Conservation (phyloP, 2,329 filamentous ascomycete genomes). For the Pestalotiopsis sp. region DNA sequence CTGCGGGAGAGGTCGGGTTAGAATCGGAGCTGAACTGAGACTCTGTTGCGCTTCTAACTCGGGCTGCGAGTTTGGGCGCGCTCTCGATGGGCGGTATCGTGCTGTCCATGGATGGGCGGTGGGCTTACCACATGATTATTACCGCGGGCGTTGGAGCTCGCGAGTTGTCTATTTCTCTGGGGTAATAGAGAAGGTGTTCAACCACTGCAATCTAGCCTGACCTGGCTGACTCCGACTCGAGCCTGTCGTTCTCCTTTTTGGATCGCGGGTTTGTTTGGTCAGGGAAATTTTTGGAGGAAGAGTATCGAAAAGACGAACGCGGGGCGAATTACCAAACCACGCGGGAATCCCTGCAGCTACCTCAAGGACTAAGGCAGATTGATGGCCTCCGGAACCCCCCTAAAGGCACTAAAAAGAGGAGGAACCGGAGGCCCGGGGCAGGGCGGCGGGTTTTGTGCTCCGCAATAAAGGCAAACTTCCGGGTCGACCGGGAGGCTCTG, state of each 20-base stretch:
- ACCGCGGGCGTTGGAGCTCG: not conserved
- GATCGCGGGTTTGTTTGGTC: no score
- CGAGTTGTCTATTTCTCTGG: no score
- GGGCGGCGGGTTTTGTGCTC: not conserved
- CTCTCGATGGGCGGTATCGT: not conserved
- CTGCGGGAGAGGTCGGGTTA: constrained; percentile 48
- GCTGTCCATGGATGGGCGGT: not conserved
- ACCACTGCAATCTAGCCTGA: no score
- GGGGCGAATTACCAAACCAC: no score
- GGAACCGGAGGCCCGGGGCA: not conserved
- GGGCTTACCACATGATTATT: constrained; percentile 4
- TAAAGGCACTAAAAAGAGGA: not conserved
- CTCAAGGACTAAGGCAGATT: not conserved
- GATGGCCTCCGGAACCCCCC: not conserved
- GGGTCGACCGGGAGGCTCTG: no score
- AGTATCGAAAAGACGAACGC: no score
- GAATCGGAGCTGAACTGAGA: not conserved
- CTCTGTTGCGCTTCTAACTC: no score
- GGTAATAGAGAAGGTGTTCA: no score
- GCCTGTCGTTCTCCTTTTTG: no score
- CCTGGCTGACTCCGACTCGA: no score
- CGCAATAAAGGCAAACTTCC: no score
- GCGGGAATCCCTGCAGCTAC: not conserved
- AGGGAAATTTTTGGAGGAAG: no score
- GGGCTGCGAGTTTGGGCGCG: not conserved